Evolutionary conservation across 208 protist species (phyloP).

Genomic region (Jaenimonas drosophilae): DNA sequence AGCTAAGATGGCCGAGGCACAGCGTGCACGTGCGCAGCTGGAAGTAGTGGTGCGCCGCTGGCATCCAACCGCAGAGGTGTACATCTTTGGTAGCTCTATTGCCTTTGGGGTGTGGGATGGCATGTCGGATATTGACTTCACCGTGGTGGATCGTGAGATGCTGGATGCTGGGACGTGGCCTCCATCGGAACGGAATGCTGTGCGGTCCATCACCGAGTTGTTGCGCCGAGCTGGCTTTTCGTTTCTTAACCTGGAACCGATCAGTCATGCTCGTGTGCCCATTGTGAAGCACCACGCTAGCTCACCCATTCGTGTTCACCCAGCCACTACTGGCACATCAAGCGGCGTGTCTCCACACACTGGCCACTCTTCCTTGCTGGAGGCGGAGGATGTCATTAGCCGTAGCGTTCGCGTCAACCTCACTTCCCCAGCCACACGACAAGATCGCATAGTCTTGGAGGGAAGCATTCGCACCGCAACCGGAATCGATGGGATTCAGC

Average conservation of each 20-base stretch:
- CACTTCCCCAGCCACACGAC: conserved; percentile 21
- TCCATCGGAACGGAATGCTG: conserved; percentile 67
- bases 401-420: conserved; percentile 65
- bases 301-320: conserved; percentile 33
- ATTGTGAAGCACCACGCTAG: conserved; percentile 89
- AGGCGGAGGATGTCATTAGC: conserved; percentile 60
- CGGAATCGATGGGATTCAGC: conserved; percentile 43
- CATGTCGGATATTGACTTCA: conserved; percentile 84
- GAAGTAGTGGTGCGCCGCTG: conserved; percentile 70
- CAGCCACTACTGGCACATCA: not conserved
- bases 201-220: conserved; percentile 77
- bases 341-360: not conserved
- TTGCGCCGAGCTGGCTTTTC: conserved; percentile 77
- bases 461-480: conserved; percentile 54
- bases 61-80: conserved; percentile 61
- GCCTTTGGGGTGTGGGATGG: conserved; percentile 83
- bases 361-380: conserved; percentile 1
- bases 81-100: conserved; percentile 80
- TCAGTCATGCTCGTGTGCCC: conserved; percentile 77
- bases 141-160: conserved; percentile 71
- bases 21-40: conserved; percentile 70
- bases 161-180: conserved; percentile 60
- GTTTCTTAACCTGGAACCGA: conserved; percentile 74
- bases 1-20: conserved; percentile 65
- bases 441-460: conserved; percentile 69